Conservation (phyloP, 2,329 filamentous ascomycete genomes). For the Phaeosphaeria sp. region DNA sequence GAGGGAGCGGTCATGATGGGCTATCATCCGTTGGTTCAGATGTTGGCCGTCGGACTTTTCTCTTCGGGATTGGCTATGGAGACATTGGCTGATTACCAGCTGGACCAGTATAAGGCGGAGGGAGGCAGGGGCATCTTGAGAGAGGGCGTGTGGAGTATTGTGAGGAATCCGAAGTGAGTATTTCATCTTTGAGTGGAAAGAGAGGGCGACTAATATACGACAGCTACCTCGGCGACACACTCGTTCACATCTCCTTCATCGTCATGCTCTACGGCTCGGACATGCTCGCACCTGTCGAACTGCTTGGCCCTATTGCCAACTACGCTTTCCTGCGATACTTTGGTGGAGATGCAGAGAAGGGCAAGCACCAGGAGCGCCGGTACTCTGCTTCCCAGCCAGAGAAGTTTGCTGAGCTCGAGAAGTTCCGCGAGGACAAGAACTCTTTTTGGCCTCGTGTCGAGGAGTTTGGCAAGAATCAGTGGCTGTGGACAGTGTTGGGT, state of each 20-base stretch:
- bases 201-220: not conserved
- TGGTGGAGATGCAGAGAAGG: conserved; percentile 64
- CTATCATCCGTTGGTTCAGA: conserved; percentile 46
- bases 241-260: conserved; percentile 67
- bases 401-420: conserved; percentile 62
- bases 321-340: conserved; percentile 65
- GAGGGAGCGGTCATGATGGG: conserved; percentile 46
- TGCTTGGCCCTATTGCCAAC: conserved; percentile 64
- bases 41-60: conserved; percentile 62
- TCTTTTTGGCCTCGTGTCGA: conserved; percentile 64
- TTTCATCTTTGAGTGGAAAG: too few relatives aligned
- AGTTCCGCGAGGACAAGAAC: conserved; percentile 63
- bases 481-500: conserved; percentile 62
- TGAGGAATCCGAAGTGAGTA: conserved; percentile 67
- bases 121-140: conserved; percentile 54
- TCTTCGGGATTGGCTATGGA: conserved; percentile 64
- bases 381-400: conserved; percentile 59
- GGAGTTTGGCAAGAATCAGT: conserved; percentile 60
- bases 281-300: conserved; percentile 61
- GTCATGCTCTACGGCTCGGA: conserved; percentile 63
- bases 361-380: conserved; percentile 59
- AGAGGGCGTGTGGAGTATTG: conserved; percentile 68
- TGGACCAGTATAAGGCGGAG: conserved; percentile 58
- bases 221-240: conserved; percentile 67
- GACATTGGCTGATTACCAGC: conserved; percentile 63